Base-by-base conservation (phyloP, 352 stramenopile genomes). In the Pythium phragmiticola region DNA sequence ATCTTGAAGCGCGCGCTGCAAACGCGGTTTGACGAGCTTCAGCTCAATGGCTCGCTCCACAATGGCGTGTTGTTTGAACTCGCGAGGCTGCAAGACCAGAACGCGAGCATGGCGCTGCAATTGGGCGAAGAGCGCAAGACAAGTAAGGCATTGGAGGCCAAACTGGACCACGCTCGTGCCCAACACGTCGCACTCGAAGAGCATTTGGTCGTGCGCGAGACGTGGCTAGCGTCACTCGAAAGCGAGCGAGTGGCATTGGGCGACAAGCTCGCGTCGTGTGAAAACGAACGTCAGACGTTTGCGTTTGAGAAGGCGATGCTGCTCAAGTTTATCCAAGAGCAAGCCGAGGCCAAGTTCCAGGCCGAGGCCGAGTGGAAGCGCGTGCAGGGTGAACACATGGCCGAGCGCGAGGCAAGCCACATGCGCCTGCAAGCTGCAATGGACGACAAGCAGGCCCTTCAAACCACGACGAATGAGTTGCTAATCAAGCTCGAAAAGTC, bases 1-100 rank as follows among this genome's bases (percentile, higher is more conserved):
- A 88, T 94, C 47, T 61, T 92, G 3, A 78, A 87, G 59, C 80
- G 84, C 6, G 84, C 86, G 26, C 74, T 94, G 4, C 82, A 92
- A 28, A 87, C 73, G 46, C 71, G 79, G 4, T 76, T 94, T 13
- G 84, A 92, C 26, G 69, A 84, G 28, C 68, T 91, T 4, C 59
- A 72, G 39, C 53, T 92, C 7, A 92, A 94, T 45, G 84, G 84
- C 3, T 88, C 75, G 54, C 49, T 93, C 12, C 84, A 91, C 57
- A 86, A 84, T 2, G 84, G 86, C 12, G 69, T 94, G 36, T 62
- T 94, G 3, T 90, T 89, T 53, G 84, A 93, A 65, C 76, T 95
- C 26, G 77, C 86, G 5, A 77, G 74, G 33, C 70, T 92, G 3
- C 84, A 95, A 50, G 84, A 95, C 7, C 70, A 91, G 36, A 76